Evolutionary conservation across 441 rosid genomes (phyloP).

Genomic region (Viola pubescens): DNA sequence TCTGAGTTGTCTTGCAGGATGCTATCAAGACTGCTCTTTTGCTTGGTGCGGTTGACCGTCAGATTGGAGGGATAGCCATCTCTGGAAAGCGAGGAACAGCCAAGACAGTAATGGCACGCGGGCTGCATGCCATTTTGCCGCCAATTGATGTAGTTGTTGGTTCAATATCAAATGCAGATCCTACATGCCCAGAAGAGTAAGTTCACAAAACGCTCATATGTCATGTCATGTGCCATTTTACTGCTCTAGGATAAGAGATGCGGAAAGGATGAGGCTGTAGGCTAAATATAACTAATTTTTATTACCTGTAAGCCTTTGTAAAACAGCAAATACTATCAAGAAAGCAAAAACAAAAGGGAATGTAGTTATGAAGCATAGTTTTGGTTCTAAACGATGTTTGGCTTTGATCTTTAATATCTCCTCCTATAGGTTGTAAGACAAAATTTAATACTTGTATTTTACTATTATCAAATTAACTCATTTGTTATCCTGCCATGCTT

Average conservation of each 20-base stretch:
- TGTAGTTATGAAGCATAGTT: too few relatives aligned
- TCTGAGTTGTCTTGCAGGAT: slow-evolving; percentile 41
- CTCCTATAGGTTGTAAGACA: too few relatives aligned
- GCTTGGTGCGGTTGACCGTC: slow-evolving; percentile 91
- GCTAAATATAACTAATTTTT: background rate
- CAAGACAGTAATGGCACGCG: slow-evolving; percentile 92
- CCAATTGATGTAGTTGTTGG: slow-evolving; percentile 90
- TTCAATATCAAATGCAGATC: slow-evolving; percentile 88
- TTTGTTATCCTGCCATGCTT: slow-evolving; percentile 10
- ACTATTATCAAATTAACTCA: slow-evolving; percentile 12
- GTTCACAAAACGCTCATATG: slow-evolving; percentile 9
- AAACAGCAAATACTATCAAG: too few relatives aligned
- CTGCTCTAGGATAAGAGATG: background rate
- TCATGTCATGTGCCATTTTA: background rate
- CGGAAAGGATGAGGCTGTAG: background rate
- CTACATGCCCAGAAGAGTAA: slow-evolving; percentile 76
- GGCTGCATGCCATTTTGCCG: slow-evolving; percentile 75
- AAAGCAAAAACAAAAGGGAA: too few relatives aligned
- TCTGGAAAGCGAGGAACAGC: slow-evolving; percentile 90
- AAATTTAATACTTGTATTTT: background rate
- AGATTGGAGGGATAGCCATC: slow-evolving; percentile 86
- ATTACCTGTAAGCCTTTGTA: too few relatives aligned
- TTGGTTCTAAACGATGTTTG: too few relatives aligned
- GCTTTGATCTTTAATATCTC: too few relatives aligned
- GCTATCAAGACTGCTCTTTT: slow-evolving; percentile 91